A percentile compares a stretch with the other conserved stretches of the same genome.
These are phyloP conservation scores for Mallotus repandus DNA, from an alignment of 441 rosid genomes.

Conservation along the genomic window DNA sequence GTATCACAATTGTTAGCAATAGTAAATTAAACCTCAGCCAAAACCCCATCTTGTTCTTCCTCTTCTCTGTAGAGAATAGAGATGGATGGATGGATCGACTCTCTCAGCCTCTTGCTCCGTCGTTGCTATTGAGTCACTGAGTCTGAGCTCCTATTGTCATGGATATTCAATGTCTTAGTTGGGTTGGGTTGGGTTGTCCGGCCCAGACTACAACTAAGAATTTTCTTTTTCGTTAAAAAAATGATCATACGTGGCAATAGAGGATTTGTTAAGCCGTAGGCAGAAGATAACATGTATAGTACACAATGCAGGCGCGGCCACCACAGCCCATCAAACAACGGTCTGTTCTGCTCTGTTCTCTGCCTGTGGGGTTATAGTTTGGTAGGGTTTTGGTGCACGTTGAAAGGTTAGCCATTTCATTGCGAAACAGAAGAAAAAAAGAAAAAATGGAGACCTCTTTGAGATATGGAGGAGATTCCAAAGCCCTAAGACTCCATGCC, in stretches of 20 bases:
- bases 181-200: neutral
- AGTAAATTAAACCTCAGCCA: conserved; percentile 33
- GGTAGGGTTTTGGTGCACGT: neutral
- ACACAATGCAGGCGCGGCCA: neutral
- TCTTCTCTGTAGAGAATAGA: no score
- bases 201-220: neutral
- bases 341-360: neutral
- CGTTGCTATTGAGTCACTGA: neutral
- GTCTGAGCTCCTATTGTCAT: neutral
- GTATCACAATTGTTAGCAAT: conserved; percentile 37
- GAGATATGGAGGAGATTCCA: conserved; percentile 63
- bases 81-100: neutral
- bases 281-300: conserved; percentile 1
- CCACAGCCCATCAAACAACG: neutral
- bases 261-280: neutral
- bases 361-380: neutral
- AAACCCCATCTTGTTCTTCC: conserved; percentile 35
- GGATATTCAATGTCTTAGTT: neutral
- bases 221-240: no score
- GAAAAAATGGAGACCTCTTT: conserved; percentile 70
- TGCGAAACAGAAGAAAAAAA: no score
- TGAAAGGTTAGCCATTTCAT: neutral
- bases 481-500: conserved; percentile 74
- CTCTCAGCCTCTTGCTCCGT: conserved; percentile 1
- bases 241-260: neutral